phyloP scores from a whole-genome alignment of 2,329 filamentous ascomycete genomes.

The Paradendryphiella salina region DNA sequence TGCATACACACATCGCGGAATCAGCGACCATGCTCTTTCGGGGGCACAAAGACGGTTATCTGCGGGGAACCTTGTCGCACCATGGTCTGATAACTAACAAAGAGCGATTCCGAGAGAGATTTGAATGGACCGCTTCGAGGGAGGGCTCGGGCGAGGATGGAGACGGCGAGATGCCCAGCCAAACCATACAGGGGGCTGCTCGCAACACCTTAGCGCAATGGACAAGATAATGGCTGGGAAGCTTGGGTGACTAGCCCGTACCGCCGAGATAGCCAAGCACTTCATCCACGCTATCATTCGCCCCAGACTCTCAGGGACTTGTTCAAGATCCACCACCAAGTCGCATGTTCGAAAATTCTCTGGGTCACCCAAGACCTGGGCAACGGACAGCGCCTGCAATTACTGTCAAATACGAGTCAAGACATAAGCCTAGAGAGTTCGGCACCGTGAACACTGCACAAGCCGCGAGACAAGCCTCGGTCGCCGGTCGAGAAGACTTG shows the following conservation, averaged over 20 bases:
- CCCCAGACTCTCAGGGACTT: background rate
- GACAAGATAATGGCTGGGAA: conserved; percentile 12
- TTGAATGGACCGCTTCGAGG: background rate
- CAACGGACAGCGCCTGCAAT: background rate
- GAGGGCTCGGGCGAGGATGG: background rate
- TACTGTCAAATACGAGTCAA: too few relatives aligned
- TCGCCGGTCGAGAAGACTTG: background rate
- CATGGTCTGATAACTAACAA: background rate
- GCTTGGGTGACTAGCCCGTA: conserved; percentile 13
- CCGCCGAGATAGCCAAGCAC: conserved; percentile 1
- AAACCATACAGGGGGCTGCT: conserved; percentile 7
- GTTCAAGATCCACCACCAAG: background rate
- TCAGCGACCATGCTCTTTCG: conserved; percentile 7
- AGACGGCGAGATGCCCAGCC: background rate
- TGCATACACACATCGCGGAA: background rate
- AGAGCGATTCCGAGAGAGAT: background rate
- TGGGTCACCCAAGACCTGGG: conserved; percentile 4
- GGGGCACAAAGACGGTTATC: conserved; percentile 3
- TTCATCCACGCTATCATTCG: conserved; percentile 2
- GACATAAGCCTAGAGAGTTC: background rate
- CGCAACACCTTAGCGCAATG: background rate
- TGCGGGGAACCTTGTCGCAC: conserved; percentile 3
- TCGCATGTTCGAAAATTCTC: conserved; percentile 1
- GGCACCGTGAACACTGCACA: background rate
- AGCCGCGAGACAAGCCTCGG: conserved; percentile 5